Evolutionary conservation across 2,329 filamentous ascomycete species (phyloP).

Genomic region (Teratosphaeria epicoccoides): DNA sequence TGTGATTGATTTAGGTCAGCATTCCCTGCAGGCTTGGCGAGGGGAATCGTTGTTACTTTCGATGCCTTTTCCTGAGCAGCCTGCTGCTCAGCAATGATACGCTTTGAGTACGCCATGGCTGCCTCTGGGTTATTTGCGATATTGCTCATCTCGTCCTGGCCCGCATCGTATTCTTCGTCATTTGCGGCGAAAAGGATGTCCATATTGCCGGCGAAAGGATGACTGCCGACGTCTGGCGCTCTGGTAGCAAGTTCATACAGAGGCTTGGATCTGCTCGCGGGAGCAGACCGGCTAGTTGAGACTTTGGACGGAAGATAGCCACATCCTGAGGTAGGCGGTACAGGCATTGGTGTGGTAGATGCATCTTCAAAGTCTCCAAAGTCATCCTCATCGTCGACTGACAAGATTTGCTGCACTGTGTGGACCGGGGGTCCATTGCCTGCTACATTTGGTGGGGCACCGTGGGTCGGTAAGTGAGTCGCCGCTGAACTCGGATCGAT

Average conservation of each 20-base stretch:
- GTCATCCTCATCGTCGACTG: constrained; percentile 36
- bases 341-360: constrained; percentile 4
- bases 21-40: neutral
- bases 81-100: constrained; percentile 16
- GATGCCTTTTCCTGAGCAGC: constrained; percentile 1
- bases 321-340: neutral
- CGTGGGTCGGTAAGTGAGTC: neutral
- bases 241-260: neutral
- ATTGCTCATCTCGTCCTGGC: constrained; percentile 24
- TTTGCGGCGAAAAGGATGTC: constrained; percentile 24
- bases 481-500: constrained; percentile 1
- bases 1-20: neutral
- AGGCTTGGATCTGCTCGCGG: neutral
- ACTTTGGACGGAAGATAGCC: neutral
- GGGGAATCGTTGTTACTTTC: neutral
- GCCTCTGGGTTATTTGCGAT: constrained; percentile 25
- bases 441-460: neutral
- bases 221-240: constrained; percentile 11
- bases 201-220: constrained; percentile 26
- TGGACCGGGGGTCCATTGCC: neutral
- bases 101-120: constrained; percentile 26
- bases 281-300: neutral
- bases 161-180: constrained; percentile 26
- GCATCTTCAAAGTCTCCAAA: constrained; percentile 46
- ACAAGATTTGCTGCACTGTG: neutral